phyloP scores from a whole-genome alignment of 2,329 filamentous ascomycete genomes.

The Fusarium floridanum region DNA sequence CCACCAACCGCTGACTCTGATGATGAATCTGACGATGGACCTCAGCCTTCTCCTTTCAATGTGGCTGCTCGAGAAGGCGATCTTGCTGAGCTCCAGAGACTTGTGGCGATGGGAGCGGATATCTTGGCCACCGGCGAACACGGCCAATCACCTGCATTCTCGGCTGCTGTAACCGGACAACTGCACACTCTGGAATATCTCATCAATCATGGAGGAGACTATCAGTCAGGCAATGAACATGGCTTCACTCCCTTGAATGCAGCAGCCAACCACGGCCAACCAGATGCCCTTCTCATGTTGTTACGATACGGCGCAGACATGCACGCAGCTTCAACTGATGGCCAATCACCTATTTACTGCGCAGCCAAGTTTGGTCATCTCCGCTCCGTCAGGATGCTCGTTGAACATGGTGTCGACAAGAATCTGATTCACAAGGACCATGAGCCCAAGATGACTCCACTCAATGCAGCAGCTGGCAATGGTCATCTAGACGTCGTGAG shows the following conservation, averaged over 20 bases:
- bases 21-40: not conserved
- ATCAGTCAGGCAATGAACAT: not conserved
- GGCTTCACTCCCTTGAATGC: not conserved
- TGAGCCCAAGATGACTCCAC: not conserved
- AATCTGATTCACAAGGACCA: not conserved
- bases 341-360: not conserved
- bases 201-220: not conserved
- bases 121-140: not conserved
- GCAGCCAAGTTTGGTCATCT: slow-evolving; percentile 3
- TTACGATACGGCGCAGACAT: not conserved
- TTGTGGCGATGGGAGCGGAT: not conserved
- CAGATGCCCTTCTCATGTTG: not conserved
- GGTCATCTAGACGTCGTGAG: not conserved
- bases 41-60: slow-evolving; percentile 1
- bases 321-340: not conserved
- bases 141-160: not conserved
- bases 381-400: not conserved
- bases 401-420: not conserved
- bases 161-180: not conserved
- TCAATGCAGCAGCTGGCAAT: not conserved
- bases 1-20: not conserved
- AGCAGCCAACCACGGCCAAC: slow-evolving; percentile 1
- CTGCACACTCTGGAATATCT: not conserved
- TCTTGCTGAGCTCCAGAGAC: not conserved
- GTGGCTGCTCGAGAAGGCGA: not conserved